Percentiles rank a stretch among this genome's conserved stretches.
These are phyloP conservation scores for Colletotrichum truncatum DNA, from an alignment of 2,329 filamentous ascomycete genomes.

Conservation along the genomic window DNA sequence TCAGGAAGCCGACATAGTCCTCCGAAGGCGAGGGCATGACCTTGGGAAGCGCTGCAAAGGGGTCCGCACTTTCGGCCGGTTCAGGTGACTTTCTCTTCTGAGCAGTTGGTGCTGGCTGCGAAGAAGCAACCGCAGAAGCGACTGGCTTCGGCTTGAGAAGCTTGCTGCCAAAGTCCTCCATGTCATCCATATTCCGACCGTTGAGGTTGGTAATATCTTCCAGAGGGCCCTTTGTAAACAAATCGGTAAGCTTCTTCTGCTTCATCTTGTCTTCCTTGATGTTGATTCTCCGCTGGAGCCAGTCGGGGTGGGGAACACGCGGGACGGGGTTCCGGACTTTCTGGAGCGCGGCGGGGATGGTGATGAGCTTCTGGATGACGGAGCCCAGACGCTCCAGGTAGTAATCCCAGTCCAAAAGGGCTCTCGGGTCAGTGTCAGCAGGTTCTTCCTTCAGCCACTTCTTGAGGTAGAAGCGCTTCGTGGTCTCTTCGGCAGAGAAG, in stretches of 20 bases:
- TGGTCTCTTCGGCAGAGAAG: conserved; percentile 89
- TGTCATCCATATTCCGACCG: conserved; percentile 66
- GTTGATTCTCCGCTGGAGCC: conserved; percentile 93
- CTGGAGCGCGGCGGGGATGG: conserved; percentile 95
- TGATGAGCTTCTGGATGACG: conserved; percentile 98
- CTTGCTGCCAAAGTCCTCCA: conserved; percentile 83
- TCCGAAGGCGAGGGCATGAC: conserved; percentile 86
- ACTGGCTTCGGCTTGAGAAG: conserved; percentile 73
- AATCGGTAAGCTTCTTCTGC: conserved; percentile 97
- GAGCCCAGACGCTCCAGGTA: conserved; percentile 95
- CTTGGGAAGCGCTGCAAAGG: conserved; percentile 82
- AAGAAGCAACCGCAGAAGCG: conserved; percentile 60
- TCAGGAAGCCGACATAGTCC: conserved; percentile 87
- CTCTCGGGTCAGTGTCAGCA: conserved; percentile 87
- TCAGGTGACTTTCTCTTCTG: conserved; percentile 82
- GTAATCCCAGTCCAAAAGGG: conserved; percentile 95
- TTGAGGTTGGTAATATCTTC: conserved; percentile 76
- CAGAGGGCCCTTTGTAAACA: conserved; percentile 80
- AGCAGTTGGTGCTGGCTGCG: conserved; percentile 61
- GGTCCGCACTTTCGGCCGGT: conserved; percentile 73
- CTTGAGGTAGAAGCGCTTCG: conserved; percentile 88
- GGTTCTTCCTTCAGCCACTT: conserved; percentile 98
- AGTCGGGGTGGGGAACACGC: conserved; percentile 92
- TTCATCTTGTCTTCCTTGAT: conserved; percentile 97
- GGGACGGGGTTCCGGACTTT: conserved; percentile 96